Evolutionary conservation across 345 rosid species (phyloP).

Genomic region (Acer campestre): DNA sequence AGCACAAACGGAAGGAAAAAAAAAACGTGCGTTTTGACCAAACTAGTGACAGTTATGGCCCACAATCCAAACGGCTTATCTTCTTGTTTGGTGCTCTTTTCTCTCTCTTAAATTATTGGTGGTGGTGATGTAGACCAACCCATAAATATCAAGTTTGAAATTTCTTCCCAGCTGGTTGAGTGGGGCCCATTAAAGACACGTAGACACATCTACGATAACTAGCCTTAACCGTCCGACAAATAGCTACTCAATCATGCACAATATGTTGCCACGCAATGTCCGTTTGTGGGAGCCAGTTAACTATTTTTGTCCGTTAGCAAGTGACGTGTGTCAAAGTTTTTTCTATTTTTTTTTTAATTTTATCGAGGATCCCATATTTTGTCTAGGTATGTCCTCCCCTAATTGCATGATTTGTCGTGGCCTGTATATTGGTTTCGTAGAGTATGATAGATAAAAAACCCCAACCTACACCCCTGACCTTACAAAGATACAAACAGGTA

Average conservation of each 20-base stretch:
- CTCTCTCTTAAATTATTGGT: conserved; percentile 30
- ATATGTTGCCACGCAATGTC: conserved; percentile 10
- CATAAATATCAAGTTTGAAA: conserved; percentile 13
- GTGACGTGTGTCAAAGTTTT: conserved; percentile 25
- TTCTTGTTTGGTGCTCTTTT: not conserved
- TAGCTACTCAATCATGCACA: not conserved
- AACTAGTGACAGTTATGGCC: not conserved
- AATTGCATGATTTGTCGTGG: no score
- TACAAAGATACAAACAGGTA: no score
- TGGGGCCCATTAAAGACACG: not conserved
- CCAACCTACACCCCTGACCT: no score
- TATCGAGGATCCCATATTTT: no score
- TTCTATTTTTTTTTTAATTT: no score
- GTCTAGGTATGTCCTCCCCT: no score
- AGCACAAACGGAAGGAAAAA: not conserved
- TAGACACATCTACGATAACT: not conserved
- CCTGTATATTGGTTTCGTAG: no score
- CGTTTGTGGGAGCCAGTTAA: not conserved
- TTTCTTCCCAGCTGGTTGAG: not conserved
- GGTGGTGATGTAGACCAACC: conserved; percentile 14
- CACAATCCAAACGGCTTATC: not conserved
- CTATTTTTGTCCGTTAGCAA: conserved; percentile 25
- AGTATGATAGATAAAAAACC: no score
- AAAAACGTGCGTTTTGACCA: conserved; percentile 32
- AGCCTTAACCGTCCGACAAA: not conserved